Evolutionary conservation across 169 alveolate species (phyloP).

Genomic region (Plasmodium fragile): DNA sequence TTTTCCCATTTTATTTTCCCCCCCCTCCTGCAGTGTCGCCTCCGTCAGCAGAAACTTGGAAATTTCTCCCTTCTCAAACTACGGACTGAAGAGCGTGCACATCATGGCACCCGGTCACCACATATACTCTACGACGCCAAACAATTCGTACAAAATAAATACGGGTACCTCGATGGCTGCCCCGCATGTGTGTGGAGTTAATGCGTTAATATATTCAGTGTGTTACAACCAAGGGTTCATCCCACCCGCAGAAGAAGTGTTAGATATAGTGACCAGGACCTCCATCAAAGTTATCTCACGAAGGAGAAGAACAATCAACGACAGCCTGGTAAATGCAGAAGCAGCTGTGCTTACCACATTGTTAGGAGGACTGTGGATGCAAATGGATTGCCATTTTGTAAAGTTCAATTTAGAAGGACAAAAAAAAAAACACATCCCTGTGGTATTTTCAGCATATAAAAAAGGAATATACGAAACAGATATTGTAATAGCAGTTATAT

Average conservation of each 20-base stretch:
- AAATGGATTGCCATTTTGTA: slow-evolving; percentile 64
- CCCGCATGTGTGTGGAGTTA: slow-evolving; percentile 79
- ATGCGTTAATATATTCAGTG: slow-evolving; percentile 74
- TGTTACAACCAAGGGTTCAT: slow-evolving; percentile 42
- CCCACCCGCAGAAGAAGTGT: slow-evolving; percentile 55
- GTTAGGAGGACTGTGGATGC: slow-evolving; percentile 77
- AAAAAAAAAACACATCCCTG: slow-evolving; percentile 57
- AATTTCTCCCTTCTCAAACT: slow-evolving; percentile 75
- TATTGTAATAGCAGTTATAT: slow-evolving; percentile 49
- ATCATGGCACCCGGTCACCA: slow-evolving; percentile 79
- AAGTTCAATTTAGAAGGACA: slow-evolving; percentile 27
- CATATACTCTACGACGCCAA: slow-evolving; percentile 70
- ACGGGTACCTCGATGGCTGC: slow-evolving; percentile 82
- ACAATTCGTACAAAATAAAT: slow-evolving; percentile 61
- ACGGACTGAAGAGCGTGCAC: slow-evolving; percentile 75
- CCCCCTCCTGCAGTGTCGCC: slow-evolving; percentile 50
- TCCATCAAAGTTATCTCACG: slow-evolving; percentile 24
- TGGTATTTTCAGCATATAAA: slow-evolving; percentile 71
- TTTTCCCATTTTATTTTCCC: not conserved
- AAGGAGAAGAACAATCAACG: slow-evolving; percentile 34
- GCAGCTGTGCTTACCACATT: slow-evolving; percentile 74
- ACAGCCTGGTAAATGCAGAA: slow-evolving; percentile 66
- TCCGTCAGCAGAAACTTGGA: slow-evolving; percentile 51
- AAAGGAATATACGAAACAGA: slow-evolving; percentile 62
- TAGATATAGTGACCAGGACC: slow-evolving; percentile 59